Base-by-base conservation (phyloP, 2,329 filamentous ascomycete species). In the Paraconiothyrium sp. region DNA sequence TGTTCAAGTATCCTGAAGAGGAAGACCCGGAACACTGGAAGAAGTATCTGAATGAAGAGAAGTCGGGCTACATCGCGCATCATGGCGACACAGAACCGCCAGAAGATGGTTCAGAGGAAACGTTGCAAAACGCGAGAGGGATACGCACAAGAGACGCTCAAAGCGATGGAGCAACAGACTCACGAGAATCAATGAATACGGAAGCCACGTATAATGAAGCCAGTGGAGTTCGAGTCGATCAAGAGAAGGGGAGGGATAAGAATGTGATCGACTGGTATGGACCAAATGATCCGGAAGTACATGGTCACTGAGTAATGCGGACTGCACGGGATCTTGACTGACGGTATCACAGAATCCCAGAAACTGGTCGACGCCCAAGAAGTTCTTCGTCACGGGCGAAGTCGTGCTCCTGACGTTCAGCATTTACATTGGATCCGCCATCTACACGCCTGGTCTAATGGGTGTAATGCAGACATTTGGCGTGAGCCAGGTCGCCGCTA, bases 401-500 rank as follows among this genome's bases (percentile, higher is more conserved):
- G 35, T 35, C 48, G 32, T 59, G 11, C 58, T 6, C 87, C 87
- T 74, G 88, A 86, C 0, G 4, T 84, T 88, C 55, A 83, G 86
- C 35, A 85, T 85, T 10, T 85, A 85, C 64, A 80, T 78, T 55
- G 81, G 79, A 1, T 80, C 78, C 10, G 73, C 80, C 9, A 81
- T 87, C 59, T 87, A 85, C 72, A 67, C 72, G 61, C 76, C 14
- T 67, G 67, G 20, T 63, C 66, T 27, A 8, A 49, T 57, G 10
- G 83, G 81, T 13, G 76, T 89, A 20, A 82, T 83, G 65, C 58
- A 74, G 3, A 76, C 79, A 32, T 89, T 88, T 66, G 79, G 79
- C 46, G 82, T 88, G 49, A 79, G 77, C 39, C 70, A 78, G 32
- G 76, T 83, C n/a, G 85, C 94, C 32, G 90, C 89, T 2, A 92